These are phyloP conservation scores for Ganoderma sinense DNA, from an alignment of 1,284 basidiomycete species.

Conservation along the genomic window DNA sequence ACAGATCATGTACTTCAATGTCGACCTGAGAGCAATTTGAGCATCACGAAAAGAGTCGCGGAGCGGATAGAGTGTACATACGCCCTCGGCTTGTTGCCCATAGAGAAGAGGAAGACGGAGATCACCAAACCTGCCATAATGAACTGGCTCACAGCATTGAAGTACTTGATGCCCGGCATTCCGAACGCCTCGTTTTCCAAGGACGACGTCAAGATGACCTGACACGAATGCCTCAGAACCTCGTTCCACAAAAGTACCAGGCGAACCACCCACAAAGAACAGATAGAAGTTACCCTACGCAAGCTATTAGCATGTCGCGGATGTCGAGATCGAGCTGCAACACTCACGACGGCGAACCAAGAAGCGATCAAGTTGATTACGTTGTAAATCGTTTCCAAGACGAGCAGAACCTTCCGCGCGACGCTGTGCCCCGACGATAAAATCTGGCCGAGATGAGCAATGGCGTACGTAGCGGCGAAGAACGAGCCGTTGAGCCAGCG, in stretches of 20 bases:
- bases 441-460: slow-evolving; percentile 87
- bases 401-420: slow-evolving; percentile 76
- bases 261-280: slow-evolving; percentile 80
- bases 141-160: slow-evolving; percentile 89
- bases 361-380: slow-evolving; percentile 89
- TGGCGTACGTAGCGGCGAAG: slow-evolving; percentile 90
- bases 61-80: slow-evolving; percentile 44
- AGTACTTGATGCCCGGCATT: slow-evolving; percentile 73
- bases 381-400: slow-evolving; percentile 89
- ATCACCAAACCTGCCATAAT: slow-evolving; percentile 86
- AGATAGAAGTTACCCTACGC: slow-evolving; percentile 92
- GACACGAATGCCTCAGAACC: too few relatives aligned
- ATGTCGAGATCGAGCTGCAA: neutral
- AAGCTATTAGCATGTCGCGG: neutral
- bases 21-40: slow-evolving; percentile 55
- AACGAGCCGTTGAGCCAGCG: slow-evolving; percentile 98
- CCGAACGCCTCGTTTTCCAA: slow-evolving; percentile 82
- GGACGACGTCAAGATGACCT: slow-evolving; percentile 84
- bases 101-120: slow-evolving; percentile 92
- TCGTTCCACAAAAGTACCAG: slow-evolving; percentile 38
- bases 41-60: slow-evolving; percentile 1
- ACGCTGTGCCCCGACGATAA: slow-evolving; percentile 86
- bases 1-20: slow-evolving; percentile 87
- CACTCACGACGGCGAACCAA: slow-evolving; percentile 90
- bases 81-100: slow-evolving; percentile 96